Evolutionary conservation across 2,329 filamentous ascomycete genomes (phyloP), one percentile per base, ranked within the genome.

Genomic region (Grosmannia penicillata): DNA sequence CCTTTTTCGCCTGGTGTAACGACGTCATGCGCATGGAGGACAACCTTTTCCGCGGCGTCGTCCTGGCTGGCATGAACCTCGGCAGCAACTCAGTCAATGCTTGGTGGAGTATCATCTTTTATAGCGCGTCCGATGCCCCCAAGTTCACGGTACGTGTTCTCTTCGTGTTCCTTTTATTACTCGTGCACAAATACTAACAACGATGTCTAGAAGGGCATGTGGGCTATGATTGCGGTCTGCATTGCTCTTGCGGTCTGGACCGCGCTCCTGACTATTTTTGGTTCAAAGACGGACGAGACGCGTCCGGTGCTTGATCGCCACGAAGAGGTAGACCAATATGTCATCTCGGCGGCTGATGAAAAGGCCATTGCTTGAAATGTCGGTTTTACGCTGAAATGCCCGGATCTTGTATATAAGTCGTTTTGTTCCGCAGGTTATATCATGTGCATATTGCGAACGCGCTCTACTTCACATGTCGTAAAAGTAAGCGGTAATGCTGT

Each of bases 1-100:
- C 74, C 0, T 82, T 83, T 47, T 83, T 84, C 47, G 78, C 79
- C 0, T 83, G 78, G 78, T 78, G 75, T 18, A 83, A 84, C 47
- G 78, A 82, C 48, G 72, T 74, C 3, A 70, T 80, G 59, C 65
- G 74, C 8, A 68, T 70, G 39, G 70, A 81, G 47, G 71, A 80
- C 42, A 67, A 70, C 17, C 65, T 75, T 33, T 68, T 77, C 46
- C 63, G 79, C 4, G 73, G 68, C 3, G 66, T 83, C 2, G 78
- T 83, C 0, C 68, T 84, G 26, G 78, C 78, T 0, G 72, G 73
- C 11, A 84, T 84, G 79, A 83, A 82, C 43, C 57, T 77, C 47
- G 72, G 72, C 1, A 79, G 65, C 49, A 80, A 78, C 48, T 72
- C 74, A 0, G 62, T 83, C 6, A 82, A 83, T 48, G 73, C 76